phyloP scores from a whole-genome alignment of 768 basidiomycete genomes.

The Ramaria rubella region DNA sequence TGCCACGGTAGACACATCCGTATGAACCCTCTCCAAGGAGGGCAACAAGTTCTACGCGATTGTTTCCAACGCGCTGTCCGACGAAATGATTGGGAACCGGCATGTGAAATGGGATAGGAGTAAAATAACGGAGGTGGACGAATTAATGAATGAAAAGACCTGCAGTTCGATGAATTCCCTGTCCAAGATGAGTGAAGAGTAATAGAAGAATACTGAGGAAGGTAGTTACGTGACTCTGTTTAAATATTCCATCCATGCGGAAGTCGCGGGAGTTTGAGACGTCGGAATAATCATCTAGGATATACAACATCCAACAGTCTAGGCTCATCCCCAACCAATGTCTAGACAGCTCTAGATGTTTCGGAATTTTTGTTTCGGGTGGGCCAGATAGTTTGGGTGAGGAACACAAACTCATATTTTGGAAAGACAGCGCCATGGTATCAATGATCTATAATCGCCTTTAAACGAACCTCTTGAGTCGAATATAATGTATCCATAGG shows the following conservation, averaged over 20 bases:
- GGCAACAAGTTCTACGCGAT: conserved; percentile 73
- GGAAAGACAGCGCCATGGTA: too few relatives aligned
- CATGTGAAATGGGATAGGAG: background rate
- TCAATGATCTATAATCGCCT: too few relatives aligned
- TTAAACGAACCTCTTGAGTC: too few relatives aligned
- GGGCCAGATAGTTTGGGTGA: background rate
- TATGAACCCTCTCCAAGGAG: conserved; percentile 92
- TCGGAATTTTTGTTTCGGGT: too few relatives aligned
- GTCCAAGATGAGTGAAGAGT: background rate
- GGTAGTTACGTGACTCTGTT: background rate
- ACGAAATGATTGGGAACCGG: conserved; percentile 20
- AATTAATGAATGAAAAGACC: background rate
- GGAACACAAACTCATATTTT: too few relatives aligned
- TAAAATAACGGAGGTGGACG: background rate
- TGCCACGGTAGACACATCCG: conserved; percentile 89
- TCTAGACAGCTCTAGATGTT: background rate
- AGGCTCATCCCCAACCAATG: background rate
- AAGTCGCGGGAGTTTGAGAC: background rate
- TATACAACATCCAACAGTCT: too few relatives aligned
- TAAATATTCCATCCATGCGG: background rate
- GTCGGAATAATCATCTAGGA: background rate
- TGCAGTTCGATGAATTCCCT: background rate
- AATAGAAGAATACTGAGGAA: background rate
- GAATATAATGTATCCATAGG: too few relatives aligned
- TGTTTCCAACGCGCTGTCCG: conserved; percentile 79